phyloP scores from a whole-genome alignment of 2,329 filamentous ascomycete species.

The Emydomyces testavorans region DNA sequence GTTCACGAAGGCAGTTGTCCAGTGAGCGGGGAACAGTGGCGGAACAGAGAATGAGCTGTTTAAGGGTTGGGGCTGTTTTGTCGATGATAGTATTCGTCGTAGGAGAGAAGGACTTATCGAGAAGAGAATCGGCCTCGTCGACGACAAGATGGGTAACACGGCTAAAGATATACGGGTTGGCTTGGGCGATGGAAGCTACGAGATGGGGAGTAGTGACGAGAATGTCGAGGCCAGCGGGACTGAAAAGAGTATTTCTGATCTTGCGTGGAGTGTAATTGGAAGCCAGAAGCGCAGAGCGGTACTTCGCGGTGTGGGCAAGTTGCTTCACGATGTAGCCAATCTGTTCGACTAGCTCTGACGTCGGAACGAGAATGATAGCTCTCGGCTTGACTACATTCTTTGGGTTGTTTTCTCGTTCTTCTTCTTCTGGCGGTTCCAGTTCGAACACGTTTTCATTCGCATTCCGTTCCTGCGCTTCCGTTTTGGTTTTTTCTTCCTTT shows the following conservation, averaged over 20 bases:
- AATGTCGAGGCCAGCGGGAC: conserved; percentile 68
- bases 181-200: conserved; percentile 73
- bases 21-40: conserved; percentile 88
- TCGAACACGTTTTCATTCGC: conserved; percentile 47
- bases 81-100: conserved; percentile 75
- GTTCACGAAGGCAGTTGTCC: conserved; percentile 68
- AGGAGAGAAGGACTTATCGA: conserved; percentile 84
- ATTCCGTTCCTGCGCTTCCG: conserved; percentile 29
- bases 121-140: conserved; percentile 90
- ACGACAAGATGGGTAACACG: conserved; percentile 78
- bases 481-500: conserved; percentile 39
- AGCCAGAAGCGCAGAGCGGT: conserved; percentile 71
- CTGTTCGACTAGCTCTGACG: conserved; percentile 81
- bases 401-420: conserved; percentile 60
- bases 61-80: conserved; percentile 64
- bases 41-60: conserved; percentile 84
- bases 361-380: conserved; percentile 79
- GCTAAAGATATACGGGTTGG: conserved; percentile 85
- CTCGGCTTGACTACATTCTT: conserved; percentile 58
- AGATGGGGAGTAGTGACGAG: conserved; percentile 82
- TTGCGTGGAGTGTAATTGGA: conserved; percentile 63
- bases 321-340: conserved; percentile 70
- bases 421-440: conserved; percentile 48
- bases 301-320: conserved; percentile 76
- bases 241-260: conserved; percentile 77